A percentile compares a stretch with the other conserved stretches of the same genome.
phyloP scores from a whole-genome alignment of 257 asterid genomes.

The Gentiana dahurica region DNA sequence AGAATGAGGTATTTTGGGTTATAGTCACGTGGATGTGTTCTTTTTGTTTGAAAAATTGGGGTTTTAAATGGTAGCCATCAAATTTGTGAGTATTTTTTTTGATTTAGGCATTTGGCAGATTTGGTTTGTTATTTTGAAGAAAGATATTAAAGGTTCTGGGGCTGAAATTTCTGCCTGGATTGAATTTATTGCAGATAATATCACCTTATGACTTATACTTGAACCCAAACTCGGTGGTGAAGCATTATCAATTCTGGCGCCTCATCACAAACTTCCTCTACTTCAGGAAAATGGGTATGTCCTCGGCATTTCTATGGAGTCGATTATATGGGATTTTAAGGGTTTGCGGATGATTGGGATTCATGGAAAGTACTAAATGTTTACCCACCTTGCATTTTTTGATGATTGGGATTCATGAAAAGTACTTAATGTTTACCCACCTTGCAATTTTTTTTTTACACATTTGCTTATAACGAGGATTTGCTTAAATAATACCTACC shows the following conservation, averaged over 20 bases:
- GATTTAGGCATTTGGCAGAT: no score
- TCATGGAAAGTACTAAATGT: no score
- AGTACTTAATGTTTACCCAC: no score
- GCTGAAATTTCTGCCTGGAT: conserved; percentile 14
- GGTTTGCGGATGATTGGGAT: not conserved
- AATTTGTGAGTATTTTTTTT: no score
- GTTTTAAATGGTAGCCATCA: no score
- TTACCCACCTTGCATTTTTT: not conserved
- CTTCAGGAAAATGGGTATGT: conserved; percentile 94
- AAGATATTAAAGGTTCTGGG: conserved; percentile 1
- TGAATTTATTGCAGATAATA: conserved; percentile 63
- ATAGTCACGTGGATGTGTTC: not conserved
- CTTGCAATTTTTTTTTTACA: not conserved
- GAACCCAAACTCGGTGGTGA: conserved; percentile 82
- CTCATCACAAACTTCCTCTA: conserved; percentile 79
- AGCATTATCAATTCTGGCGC: conserved; percentile 93
- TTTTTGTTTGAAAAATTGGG: not conserved
- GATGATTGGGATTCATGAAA: not conserved
- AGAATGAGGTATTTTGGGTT: not conserved
- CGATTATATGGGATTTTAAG: not conserved
- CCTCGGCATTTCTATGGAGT: not conserved
- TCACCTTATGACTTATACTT: conserved; percentile 89
- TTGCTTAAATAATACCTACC: no score
- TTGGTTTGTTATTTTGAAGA: not conserved
- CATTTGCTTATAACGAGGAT: no score